phyloP scores from a whole-genome alignment of 2,329 filamentous ascomycete species.

The Tolypocladium cylindrosporum region DNA sequence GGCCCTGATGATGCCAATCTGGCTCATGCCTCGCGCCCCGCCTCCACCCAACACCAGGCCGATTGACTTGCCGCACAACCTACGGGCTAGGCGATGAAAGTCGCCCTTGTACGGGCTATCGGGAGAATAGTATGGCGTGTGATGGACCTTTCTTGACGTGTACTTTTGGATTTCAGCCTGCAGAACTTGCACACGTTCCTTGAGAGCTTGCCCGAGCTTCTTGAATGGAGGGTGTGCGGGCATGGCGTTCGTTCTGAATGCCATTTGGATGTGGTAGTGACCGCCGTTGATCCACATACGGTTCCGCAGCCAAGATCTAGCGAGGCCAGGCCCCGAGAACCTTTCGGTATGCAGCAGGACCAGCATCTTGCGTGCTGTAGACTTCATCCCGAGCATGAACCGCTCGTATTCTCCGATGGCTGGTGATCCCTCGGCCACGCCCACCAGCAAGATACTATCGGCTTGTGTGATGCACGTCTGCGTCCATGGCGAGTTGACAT shows the following conservation, averaged over 20 bases:
- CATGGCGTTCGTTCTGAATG: slow-evolving; percentile 65
- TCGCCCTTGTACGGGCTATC: slow-evolving; percentile 93
- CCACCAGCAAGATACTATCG: slow-evolving; percentile 89
- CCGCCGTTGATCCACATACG: slow-evolving; percentile 97
- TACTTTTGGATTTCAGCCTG: slow-evolving; percentile 98
- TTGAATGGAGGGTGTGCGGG: slow-evolving; percentile 67
- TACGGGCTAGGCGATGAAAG: slow-evolving; percentile 83
- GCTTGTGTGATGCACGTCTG: slow-evolving; percentile 96
- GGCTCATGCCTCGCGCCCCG: slow-evolving; percentile 82
- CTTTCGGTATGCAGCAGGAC: slow-evolving; percentile 83
- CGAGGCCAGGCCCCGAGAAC: slow-evolving; percentile 76
- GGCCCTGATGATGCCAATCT: slow-evolving; percentile 88
- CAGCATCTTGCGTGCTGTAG: slow-evolving; percentile 85
- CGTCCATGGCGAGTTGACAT: slow-evolving; percentile 95
- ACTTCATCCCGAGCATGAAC: slow-evolving; percentile 94
- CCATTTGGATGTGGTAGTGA: slow-evolving; percentile 96
- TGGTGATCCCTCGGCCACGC: slow-evolving; percentile 80
- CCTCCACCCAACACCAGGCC: slow-evolving; percentile 90
- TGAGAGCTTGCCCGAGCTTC: slow-evolving; percentile 74
- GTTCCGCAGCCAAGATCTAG: slow-evolving; percentile 81
- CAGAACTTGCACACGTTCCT: slow-evolving; percentile 85
- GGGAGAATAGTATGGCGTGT: slow-evolving; percentile 79
- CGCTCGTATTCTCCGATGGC: slow-evolving; percentile 93
- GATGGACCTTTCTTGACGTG: slow-evolving; percentile 83
- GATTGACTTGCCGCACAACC: slow-evolving; percentile 87